Evolutionary conservation across 371 early-diverging fungal genomes (phyloP).

Genomic region (Sporodiniella umbellata): DNA sequence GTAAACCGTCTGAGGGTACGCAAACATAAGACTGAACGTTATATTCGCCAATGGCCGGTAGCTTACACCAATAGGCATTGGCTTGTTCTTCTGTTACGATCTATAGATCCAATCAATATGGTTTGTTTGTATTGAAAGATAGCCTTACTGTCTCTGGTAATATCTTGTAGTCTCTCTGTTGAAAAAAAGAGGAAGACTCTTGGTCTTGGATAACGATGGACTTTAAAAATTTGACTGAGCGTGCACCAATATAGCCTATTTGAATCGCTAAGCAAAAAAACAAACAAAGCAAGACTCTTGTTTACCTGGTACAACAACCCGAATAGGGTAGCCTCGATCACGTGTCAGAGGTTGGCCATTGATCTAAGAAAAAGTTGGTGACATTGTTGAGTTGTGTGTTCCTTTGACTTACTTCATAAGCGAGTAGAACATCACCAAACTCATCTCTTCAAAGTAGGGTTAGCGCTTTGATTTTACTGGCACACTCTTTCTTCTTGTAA

Average conservation of each 20-base stretch:
- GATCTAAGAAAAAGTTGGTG: no score
- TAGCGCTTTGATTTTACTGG: no score
- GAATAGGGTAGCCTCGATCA: constrained; percentile 81
- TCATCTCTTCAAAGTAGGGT: constrained; percentile 49
- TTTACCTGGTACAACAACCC: constrained; percentile 80
- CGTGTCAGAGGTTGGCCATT: constrained; percentile 72
- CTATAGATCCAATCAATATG: constrained; percentile 9
- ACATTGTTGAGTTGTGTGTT: no score
- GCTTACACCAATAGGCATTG: constrained; percentile 44
- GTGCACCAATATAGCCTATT: constrained; percentile 75
- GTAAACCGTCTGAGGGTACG: constrained; percentile 43
- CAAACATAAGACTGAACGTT: constrained; percentile 71
- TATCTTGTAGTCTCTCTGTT: constrained; percentile 82
- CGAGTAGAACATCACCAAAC: constrained; percentile 77
- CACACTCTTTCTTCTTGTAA: no score
- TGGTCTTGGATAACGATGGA: constrained; percentile 59
- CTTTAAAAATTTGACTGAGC: constrained; percentile 81
- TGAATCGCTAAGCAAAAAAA: no score
- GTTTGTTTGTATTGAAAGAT: neutral
- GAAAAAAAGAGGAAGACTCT: constrained; percentile 75
- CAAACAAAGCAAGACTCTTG: no score
- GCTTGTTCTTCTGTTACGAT: constrained; percentile 39
- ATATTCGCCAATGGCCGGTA: constrained; percentile 72
- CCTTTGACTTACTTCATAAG: constrained; percentile 57
- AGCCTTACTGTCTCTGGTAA: constrained; percentile 60